Base-by-base conservation (phyloP, 169 alveolate genomes). In the Ichthyophthirius multifiliis region DNA sequence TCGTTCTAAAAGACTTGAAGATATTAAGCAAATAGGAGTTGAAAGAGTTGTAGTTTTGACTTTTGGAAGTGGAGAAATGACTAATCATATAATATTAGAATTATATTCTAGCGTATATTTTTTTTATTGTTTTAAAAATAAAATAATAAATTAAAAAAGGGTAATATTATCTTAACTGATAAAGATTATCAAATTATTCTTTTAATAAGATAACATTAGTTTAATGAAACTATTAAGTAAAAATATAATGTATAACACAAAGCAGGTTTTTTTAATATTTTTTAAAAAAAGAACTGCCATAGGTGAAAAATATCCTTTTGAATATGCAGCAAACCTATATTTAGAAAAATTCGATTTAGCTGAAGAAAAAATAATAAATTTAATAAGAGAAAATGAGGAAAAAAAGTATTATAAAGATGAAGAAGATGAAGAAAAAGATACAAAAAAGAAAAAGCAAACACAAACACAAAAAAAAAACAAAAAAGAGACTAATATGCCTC, bases 91-190 rank as follows among this genome's bases (percentile, higher is more conserved):
- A n/a, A 89, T 97, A 39, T 89, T 97, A 1, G 99, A 97, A 83
- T 90, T 97, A 47, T 97, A 95, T 80, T 95, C 97, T 43, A 91
- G 96, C 18, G 81, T 81, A 81, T 27, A 7, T 55, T 27, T n/a
- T n/a, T n/a, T n/a, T n/a, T n/a, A n/a, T n/a, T n/a, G n/a, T n/a
- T n/a, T n/a, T n/a, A n/a, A n/a, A n/a, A n/a, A n/a, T n/a, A n/a
- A n/a, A n/a, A n/a, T n/a, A n/a, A n/a, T n/a, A n/a, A 23, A 18
- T 16, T 34, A 12, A 55, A 6, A 0, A 3, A 79, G 44, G 99
- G 99, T 47, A 97, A 97, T 86, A 87, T 97, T 23, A 91, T 95
- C 62, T 86, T 97, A 46, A 96, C 99, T n/a, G 99, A 97, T 79
- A 76, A 83, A 55, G 92, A 96, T 39, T 96, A 94, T 76, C 90